Conservation (phyloP, 225 moss, liverwort and hornwort genomes). For the Sphagnum contortum region DNA sequence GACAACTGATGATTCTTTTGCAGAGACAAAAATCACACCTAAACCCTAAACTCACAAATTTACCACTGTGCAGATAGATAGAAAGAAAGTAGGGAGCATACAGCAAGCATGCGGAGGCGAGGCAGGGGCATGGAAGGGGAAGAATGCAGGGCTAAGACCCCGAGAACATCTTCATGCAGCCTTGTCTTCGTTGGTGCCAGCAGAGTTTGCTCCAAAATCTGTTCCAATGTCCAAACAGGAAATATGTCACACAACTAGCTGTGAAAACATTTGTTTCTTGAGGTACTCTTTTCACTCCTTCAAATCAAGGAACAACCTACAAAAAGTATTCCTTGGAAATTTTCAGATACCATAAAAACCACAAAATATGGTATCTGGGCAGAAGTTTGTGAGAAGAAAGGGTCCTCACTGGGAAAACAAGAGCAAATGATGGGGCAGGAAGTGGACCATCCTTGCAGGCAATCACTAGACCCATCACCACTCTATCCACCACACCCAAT, state of each 20-base stretch:
- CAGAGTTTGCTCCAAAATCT: conserved; percentile 88
- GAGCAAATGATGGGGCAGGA: conserved; percentile 79
- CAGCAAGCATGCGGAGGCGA: conserved; percentile 73
- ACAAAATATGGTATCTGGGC: no score
- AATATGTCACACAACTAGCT: background rate
- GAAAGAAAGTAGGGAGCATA: conserved; percentile 21
- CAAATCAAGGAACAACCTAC: no score
- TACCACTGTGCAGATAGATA: no score
- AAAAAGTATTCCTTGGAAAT: no score
- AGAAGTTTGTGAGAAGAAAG: no score
- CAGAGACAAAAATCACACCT: no score
- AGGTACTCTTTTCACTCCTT: no score
- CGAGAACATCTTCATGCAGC: conserved; percentile 78
- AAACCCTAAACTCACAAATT: no score
- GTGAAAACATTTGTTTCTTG: no score
- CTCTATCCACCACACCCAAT: conserved; percentile 69
- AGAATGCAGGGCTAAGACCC: conserved; percentile 66
- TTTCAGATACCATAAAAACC: no score
- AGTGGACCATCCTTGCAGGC: conserved; percentile 92
- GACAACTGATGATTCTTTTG: no score
- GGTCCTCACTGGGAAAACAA: conserved; percentile 76
- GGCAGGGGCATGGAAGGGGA: conserved; percentile 70
- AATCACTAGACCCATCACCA: conserved; percentile 64
- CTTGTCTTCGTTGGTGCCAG: conserved; percentile 58
- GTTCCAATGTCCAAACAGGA: background rate